Conservation (phyloP, 2,329 filamentous ascomycete genomes). For the Colletotrichum incanum region DNA sequence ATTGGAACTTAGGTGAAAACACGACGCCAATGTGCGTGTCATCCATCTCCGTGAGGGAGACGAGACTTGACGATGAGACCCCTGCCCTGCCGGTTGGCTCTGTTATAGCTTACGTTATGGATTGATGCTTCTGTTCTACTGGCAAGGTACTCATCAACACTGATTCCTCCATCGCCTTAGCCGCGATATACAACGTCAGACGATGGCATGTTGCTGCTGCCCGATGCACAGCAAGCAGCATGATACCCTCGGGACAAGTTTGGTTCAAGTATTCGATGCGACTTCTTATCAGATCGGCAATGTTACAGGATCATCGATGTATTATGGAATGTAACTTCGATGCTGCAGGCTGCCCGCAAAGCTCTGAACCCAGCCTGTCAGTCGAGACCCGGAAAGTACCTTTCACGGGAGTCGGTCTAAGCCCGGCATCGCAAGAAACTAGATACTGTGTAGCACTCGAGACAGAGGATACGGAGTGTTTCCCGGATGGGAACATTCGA, state of each 20-base stretch:
- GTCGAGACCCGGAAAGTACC: not conserved
- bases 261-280: not conserved
- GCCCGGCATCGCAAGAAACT: not conserved
- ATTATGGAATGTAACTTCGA: not conserved
- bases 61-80: not conserved
- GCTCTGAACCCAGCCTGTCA: not conserved
- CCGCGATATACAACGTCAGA: conserved; percentile 8
- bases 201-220: not conserved
- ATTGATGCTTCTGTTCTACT: not conserved
- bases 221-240: not conserved
- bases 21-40: conserved; percentile 31
- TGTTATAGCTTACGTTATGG: not conserved
- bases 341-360: conserved; percentile 1
- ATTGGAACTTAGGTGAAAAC: conserved; percentile 5
- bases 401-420: not conserved
- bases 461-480: not conserved
- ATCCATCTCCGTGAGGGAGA: not conserved
- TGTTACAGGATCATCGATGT: conserved; percentile 14
- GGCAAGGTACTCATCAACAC: not conserved
- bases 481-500: not conserved
- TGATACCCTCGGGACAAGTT: not conserved
- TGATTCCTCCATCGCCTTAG: not conserved
- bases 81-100: not conserved
- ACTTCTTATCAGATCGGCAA: conserved; percentile 22
- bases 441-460: not conserved